A percentile compares a stretch with the other conserved stretches of the same genome.
These are phyloP conservation scores for Penicillium sp. DNA, from an alignment of 2,329 filamentous ascomycete species.

Conservation along the genomic window DNA sequence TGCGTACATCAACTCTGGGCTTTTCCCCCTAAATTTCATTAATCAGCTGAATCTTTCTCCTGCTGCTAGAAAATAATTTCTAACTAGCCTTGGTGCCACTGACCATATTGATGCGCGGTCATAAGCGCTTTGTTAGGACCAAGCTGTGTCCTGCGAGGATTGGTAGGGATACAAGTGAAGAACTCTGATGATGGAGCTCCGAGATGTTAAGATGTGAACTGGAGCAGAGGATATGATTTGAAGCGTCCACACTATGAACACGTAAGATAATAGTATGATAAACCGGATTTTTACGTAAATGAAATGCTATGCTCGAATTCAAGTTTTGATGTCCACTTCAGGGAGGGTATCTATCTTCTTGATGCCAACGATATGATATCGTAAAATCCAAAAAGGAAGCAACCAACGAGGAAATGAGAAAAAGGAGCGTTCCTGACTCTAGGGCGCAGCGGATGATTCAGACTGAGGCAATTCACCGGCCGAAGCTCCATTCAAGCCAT, in stretches of 20 bases:
- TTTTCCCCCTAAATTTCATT: too few relatives aligned
- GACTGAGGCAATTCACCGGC: not conserved
- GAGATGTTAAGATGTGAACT: too few relatives aligned
- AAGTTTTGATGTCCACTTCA: not conserved
- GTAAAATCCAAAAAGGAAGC: not conserved
- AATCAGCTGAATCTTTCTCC: too few relatives aligned
- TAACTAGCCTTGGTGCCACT: too few relatives aligned
- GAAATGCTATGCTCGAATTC: not conserved
- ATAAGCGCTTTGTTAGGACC: too few relatives aligned
- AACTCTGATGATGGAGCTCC: too few relatives aligned
- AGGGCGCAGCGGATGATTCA: not conserved
- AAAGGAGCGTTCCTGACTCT: not conserved
- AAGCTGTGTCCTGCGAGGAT: too few relatives aligned
- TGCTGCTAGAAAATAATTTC: too few relatives aligned
- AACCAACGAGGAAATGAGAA: not conserved
- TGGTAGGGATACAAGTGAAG: too few relatives aligned
- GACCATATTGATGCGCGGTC: too few relatives aligned
- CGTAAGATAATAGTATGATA: not conserved
- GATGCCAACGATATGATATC: not conserved
- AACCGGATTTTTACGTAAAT: not conserved
- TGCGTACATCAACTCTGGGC: too few relatives aligned
- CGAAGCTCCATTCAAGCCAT: conserved; percentile 1
- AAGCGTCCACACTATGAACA: not conserved
- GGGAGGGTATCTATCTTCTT: not conserved
- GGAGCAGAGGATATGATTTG: too few relatives aligned